phyloP scores from a whole-genome alignment of 2,329 filamentous ascomycete genomes.

The Cordyceps cateniannulata region DNA sequence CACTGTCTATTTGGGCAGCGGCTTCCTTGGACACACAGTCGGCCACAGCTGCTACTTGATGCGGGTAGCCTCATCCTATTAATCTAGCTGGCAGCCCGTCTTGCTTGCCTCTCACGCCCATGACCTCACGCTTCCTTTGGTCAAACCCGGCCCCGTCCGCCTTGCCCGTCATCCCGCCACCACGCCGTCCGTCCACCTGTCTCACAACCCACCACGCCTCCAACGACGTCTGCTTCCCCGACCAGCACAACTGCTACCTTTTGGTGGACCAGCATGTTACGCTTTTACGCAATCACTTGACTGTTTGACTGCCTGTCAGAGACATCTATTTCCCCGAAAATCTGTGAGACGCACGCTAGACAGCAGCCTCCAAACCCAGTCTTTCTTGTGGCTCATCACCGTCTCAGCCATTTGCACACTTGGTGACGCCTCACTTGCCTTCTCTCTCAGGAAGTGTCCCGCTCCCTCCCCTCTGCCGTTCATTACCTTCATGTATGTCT shows the following conservation, averaged over 20 bases:
- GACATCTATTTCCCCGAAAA: conserved; percentile 9
- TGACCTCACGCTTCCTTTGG: not conserved
- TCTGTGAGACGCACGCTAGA: conserved; percentile 12
- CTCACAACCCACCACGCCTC: conserved; percentile 5
- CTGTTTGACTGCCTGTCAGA: conserved; percentile 1
- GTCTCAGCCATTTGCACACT: conserved; percentile 10
- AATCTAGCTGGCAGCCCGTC: not conserved
- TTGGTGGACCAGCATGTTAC: conserved; percentile 5
- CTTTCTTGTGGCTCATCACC: conserved; percentile 6
- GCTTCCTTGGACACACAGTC: not conserved
- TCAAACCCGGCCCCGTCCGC: not conserved
- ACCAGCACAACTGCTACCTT: not conserved
- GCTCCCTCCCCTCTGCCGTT: conserved; percentile 9
- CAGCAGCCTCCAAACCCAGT: conserved; percentile 8
- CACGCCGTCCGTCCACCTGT: conserved; percentile 3
- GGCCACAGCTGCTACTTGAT: not conserved
- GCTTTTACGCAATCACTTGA: conserved; percentile 4
- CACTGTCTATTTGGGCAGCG: not conserved
- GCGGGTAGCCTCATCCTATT: not conserved
- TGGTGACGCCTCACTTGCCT: not conserved
- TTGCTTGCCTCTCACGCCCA: not conserved
- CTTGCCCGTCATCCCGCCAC: conserved; percentile 3
- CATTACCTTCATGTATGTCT: conserved; percentile 12
- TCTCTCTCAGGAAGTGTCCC: not conserved
- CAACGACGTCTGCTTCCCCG: not conserved